Conservation (phyloP, 495 filamentous ascomycete genomes). For the Podospora tetraspora region DNA sequence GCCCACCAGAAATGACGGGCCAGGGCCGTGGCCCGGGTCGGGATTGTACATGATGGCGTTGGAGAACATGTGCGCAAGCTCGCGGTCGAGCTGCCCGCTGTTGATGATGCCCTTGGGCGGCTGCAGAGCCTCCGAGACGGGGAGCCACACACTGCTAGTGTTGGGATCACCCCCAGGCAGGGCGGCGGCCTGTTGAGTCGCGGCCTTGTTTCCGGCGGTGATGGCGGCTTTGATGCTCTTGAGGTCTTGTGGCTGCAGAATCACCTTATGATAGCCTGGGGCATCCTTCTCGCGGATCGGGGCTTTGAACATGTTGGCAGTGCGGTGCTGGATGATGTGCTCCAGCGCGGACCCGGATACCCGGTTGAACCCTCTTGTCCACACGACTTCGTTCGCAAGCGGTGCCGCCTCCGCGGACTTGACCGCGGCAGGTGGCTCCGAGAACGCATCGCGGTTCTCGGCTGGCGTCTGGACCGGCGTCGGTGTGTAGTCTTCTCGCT, state of each 20-base stretch:
- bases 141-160: slow-evolving; percentile 55
- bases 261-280: slow-evolving; percentile 80
- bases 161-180: slow-evolving; percentile 42
- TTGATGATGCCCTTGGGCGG: slow-evolving; percentile 92
- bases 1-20: slow-evolving; percentile 49
- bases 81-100: slow-evolving; percentile 87
- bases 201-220: slow-evolving; percentile 67
- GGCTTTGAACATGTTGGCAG: slow-evolving; percentile 79
- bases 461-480: slow-evolving; percentile 19
- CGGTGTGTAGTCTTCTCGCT: slow-evolving; percentile 41
- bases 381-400: slow-evolving; percentile 54
- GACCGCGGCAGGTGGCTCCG: slow-evolving; percentile 7
- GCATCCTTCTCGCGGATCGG: slow-evolving; percentile 81
- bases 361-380: slow-evolving; percentile 71
- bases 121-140: slow-evolving; percentile 64
- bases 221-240: slow-evolving; percentile 80
- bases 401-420: slow-evolving; percentile 12
- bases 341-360: slow-evolving; percentile 76
- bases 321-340: slow-evolving; percentile 76
- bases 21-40: slow-evolving; percentile 62
- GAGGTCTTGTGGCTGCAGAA: slow-evolving; percentile 81
- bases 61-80: slow-evolving; percentile 94
- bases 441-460: slow-evolving; percentile 5
- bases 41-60: slow-evolving; percentile 98
- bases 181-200: slow-evolving; percentile 55